Percentiles rank a stretch among this genome's conserved stretches.
These are phyloP conservation scores for Fusarium setosum DNA, from an alignment of 2,329 filamentous ascomycete species.

Conservation along the genomic window DNA sequence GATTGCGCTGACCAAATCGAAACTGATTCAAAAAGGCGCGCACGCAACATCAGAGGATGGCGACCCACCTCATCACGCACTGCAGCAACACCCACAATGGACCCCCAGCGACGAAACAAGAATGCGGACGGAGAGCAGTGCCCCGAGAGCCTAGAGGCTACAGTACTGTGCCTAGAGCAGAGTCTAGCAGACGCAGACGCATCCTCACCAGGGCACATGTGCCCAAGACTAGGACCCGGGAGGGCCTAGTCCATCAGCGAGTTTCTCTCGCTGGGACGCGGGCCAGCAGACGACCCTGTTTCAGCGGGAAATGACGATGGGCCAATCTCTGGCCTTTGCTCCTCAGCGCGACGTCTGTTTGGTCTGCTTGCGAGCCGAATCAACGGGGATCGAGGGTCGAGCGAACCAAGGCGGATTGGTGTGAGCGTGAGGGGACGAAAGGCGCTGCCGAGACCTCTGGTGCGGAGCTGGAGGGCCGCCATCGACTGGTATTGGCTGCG, in stretches of 20 bases:
- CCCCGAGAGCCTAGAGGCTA: constrained; percentile 14
- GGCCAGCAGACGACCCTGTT: constrained; percentile 44
- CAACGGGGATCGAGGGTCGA: constrained; percentile 11
- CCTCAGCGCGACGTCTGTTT: constrained; percentile 19
- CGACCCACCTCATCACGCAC: constrained; percentile 3
- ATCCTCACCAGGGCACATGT: neutral
- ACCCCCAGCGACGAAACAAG: constrained; percentile 20
- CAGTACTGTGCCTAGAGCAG: constrained; percentile 15
- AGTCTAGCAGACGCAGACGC: neutral
- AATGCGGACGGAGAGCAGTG: constrained; percentile 24
- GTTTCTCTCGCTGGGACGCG: constrained; percentile 20
- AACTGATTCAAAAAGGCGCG: constrained; percentile 7
- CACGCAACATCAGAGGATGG: neutral
- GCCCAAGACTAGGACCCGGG: constrained; percentile 11
- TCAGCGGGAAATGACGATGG: constrained; percentile 45
- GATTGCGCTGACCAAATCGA: constrained; percentile 31
- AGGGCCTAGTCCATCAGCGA: constrained; percentile 22
- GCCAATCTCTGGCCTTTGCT: constrained; percentile 40
- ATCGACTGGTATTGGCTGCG: constrained; percentile 29
- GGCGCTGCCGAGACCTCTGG: constrained; percentile 35
- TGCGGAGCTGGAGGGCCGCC: constrained; percentile 29
- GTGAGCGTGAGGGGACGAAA: constrained; percentile 6
- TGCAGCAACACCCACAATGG: constrained; percentile 10
- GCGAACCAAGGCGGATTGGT: constrained; percentile 2
- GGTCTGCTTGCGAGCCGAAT: constrained; percentile 12